Evolutionary conservation across 2,329 filamentous ascomycete species (phyloP).

Genomic region (Leptodontidium sp.): DNA sequence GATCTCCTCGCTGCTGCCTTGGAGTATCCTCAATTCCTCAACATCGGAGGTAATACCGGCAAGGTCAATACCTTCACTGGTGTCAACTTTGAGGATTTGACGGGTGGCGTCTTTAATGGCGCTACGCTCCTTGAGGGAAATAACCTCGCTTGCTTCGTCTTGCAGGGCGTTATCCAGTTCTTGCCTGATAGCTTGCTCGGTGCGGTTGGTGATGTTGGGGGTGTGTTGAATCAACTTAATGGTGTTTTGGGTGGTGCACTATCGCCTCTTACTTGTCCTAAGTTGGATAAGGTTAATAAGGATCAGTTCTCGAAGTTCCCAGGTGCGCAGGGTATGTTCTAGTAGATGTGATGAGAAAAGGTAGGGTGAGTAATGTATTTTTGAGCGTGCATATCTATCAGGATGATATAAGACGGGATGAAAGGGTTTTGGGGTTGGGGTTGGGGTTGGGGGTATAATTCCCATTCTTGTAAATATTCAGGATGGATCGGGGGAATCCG

Average conservation of each 20-base stretch:
- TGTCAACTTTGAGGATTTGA: constrained; percentile 53
- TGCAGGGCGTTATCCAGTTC: constrained; percentile 50
- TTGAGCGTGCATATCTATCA: too few species aligned
- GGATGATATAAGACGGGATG: too few species aligned
- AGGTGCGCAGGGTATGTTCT: constrained; percentile 12
- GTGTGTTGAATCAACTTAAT: neutral
- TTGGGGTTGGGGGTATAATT: too few species aligned
- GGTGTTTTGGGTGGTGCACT: neutral
- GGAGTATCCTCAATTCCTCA: constrained; percentile 54
- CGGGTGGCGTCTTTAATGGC: constrained; percentile 55
- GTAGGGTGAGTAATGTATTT: neutral
- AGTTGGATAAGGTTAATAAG: constrained; percentile 19
- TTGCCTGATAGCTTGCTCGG: constrained; percentile 53
- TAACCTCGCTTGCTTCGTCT: constrained; percentile 55
- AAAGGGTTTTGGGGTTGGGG: too few species aligned
- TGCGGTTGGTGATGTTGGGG: neutral
- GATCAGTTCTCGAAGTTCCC: constrained; percentile 14
- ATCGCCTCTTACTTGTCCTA: neutral
- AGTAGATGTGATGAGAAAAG: neutral
- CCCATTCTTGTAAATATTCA: too few species aligned
- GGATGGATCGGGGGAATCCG: too few species aligned
- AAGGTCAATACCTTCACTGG: constrained; percentile 59
- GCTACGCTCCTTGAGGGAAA: constrained; percentile 56
- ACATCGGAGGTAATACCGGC: constrained; percentile 61
- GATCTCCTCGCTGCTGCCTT: constrained; percentile 51